phyloP scores from a whole-genome alignment of 306 rosid species.

The Dalbergia cultrata region DNA sequence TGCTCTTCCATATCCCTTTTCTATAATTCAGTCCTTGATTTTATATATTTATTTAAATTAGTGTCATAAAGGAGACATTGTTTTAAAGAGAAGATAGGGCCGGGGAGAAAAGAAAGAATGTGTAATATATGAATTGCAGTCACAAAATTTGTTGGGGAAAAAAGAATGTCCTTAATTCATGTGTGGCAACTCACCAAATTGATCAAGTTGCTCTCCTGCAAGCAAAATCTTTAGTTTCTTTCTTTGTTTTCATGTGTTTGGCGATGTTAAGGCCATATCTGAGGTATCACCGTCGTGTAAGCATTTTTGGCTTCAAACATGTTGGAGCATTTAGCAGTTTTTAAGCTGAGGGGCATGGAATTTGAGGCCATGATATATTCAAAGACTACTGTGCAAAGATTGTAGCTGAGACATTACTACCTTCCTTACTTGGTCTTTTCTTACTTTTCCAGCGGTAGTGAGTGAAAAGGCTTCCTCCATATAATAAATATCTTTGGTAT shows the following conservation, averaged over 20 bases:
- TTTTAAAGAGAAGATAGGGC: background rate
- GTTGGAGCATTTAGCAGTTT: too few relatives aligned
- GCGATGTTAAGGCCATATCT: background rate
- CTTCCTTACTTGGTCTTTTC: constrained; percentile 63
- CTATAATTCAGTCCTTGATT: background rate
- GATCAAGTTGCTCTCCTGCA: background rate
- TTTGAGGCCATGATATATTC: constrained; percentile 36
- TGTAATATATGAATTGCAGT: background rate
- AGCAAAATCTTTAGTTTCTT: constrained; percentile 5
- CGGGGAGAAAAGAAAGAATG: background rate
- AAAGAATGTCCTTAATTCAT: background rate
- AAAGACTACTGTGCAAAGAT: constrained; percentile 65
- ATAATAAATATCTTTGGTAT: constrained; percentile 68
- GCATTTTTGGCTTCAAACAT: too few relatives aligned
- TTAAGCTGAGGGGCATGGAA: too few relatives aligned
- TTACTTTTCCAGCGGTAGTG: constrained; percentile 74
- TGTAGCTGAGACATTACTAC: constrained; percentile 59
- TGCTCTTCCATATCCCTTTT: background rate
- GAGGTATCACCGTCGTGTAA: background rate
- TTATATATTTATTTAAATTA: background rate
- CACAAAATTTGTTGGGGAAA: background rate
- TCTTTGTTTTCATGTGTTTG: background rate
- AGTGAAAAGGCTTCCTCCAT: constrained; percentile 79
- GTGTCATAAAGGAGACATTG: background rate
- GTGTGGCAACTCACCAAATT: background rate